Evolutionary conservation across 352 stramenopile species (phyloP).

Genomic region (Globisporangium nagaii): DNA sequence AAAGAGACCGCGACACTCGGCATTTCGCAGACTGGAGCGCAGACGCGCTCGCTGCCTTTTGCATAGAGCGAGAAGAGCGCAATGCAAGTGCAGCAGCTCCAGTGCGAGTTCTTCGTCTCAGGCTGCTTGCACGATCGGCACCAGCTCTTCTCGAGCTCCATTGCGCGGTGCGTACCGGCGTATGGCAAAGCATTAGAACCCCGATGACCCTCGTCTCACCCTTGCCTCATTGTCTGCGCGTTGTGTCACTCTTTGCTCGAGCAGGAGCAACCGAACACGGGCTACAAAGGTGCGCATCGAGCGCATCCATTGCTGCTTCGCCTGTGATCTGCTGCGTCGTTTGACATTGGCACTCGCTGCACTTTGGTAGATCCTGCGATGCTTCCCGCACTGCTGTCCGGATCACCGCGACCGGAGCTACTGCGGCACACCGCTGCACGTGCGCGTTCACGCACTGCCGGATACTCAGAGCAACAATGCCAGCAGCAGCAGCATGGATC

Average conservation of each 20-base stretch:
- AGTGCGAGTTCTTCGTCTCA: constrained; percentile 24
- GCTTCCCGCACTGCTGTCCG: constrained; percentile 56
- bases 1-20: background rate
- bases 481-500: background rate
- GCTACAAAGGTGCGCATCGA: constrained; percentile 33
- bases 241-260: background rate
- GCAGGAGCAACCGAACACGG: constrained; percentile 31
- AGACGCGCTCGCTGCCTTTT: background rate
- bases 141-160: constrained; percentile 9
- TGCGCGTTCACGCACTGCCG: constrained; percentile 10
- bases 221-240: background rate
- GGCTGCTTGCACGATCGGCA: constrained; percentile 18
- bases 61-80: background rate
- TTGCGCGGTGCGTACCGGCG: constrained; percentile 1
- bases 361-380: constrained; percentile 34
- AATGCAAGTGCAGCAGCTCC: background rate
- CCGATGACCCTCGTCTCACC: background rate
- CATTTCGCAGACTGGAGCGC: background rate
- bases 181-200: too few species aligned
- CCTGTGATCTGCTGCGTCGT: background rate
- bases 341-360: too few species aligned
- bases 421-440: constrained; percentile 35
- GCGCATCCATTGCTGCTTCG: background rate
- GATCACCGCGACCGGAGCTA: constrained; percentile 40
- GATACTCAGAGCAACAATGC: background rate